Base-by-base conservation (phyloP, 257 asterid genomes). In the Lavandula angustifolia region DNA sequence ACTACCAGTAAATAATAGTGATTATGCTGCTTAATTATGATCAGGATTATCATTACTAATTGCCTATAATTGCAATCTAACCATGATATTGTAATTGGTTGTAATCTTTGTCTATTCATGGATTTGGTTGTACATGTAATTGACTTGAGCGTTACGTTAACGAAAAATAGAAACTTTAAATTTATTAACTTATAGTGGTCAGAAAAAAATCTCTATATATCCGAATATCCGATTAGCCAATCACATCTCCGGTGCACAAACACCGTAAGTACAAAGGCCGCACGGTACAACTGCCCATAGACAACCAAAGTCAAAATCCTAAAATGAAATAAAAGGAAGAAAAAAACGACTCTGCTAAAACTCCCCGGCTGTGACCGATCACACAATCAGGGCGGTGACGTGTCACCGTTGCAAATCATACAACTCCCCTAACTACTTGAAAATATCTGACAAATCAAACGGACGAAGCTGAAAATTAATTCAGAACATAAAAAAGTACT, bases 391-490 rank as follows among this genome's bases (percentile, higher is more conserved):
- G 68, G 60, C 35, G 14, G 38, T 49, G 74, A 69, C 86, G 86
- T 84, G 87, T 84, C 76, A 29, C 43, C 17, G n/a, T 16, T 11
- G 1, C 11, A 43, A 56, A 74, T 80, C 85, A 77, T 34, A 70
- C 8, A 73, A 37, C 44, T n/a, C 12, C 17, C 32, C 48, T 6
- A 9, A 13, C 54, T 38, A n/a, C 6, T 47, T 14, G 29, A 51
- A 69, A 64, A 60, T 57, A 56, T 71, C 58, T 2, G 61, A 62
- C 53, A 60, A 70, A 59, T 62, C 44, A 6, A 31, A 68, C 54
- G 11, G 13, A 47, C 40, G 33, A 47, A 54, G 9, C 31, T 34
- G 3, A 31, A 56, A 71, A 62, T 47, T 10, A 7, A 37, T 4
- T 12, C 14, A 27, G 33, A 22, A 7, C 10, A 31, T 29, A 3